Evolutionary conservation across 139 green algal species (phyloP), one percentile per base, ranked within the genome.

Genomic region (Chlamydomonas applanata): DNA sequence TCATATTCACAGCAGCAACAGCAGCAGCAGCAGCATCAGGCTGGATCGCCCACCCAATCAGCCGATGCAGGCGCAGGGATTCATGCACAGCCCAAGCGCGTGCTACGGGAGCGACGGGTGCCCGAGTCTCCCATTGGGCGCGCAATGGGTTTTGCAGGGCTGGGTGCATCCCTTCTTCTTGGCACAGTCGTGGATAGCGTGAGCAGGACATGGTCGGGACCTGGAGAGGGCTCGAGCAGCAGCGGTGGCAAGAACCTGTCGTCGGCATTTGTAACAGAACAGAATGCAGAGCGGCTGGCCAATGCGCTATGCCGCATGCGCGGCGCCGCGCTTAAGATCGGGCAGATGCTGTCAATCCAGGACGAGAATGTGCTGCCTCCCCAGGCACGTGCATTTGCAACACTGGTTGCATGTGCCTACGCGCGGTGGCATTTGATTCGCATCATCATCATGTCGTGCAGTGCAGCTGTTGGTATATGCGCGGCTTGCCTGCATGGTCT

Each of bases 321-420:
- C 0, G 95, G 95, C 1, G 94, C 95, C 7, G 95, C 94, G 5
- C 89, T 98, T 4, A 98, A 98, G 89, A 82, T 98, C 24, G 95
- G 95, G 4, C 95, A 98, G 83, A 98, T 98, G 95, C 79, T 98
- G 62, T 91, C 76, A 75, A 98, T 98, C n/a, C 94, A 98, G 82
- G 94, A 97, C 36, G 94, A 98, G 57, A 87, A 80, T 57, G 69
- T 98, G 40, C 79, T 98, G 52, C 94, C 94, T 24, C 90, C 92
- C 1, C 83, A 90, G 83, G 86, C 90, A 57, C 0, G 71, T 7
- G 17, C 35, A 35, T 61, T n/a, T n/a, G n/a, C n/a, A n/a, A n/a
- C n/a, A n/a, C n/a, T n/a, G n/a, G n/a, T n/a, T n/a, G n/a, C n/a
- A n/a, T n/a, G n/a, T n/a, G n/a, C n/a, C n/a, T n/a, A n/a, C n/a